Base-by-base conservation (phyloP, 139 green algal species). In the Deuterostichococcus epilithicus region DNA sequence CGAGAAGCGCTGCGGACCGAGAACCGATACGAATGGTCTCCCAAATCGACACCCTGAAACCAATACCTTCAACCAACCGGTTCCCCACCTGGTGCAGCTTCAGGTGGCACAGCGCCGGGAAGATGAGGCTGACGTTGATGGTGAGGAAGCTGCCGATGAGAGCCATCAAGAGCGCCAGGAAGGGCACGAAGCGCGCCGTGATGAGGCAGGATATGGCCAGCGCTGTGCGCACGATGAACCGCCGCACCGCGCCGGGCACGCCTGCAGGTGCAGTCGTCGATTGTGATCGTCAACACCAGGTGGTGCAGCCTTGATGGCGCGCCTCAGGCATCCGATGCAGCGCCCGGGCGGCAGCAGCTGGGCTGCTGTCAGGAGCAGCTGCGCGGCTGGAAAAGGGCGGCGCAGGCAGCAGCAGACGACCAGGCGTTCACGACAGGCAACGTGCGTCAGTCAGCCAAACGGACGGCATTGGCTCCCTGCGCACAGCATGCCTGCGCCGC, bases 71-170 rank as follows among this genome's bases (percentile, higher is more conserved):
- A 52, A 8, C 52, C 18, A 5, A n/a, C 3, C 52, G 28, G 10
- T 13, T n/a, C 20, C 13, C 28, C 28, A 63, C 52, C 52, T 63
- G 26, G 52, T 63, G 52, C 52, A 63, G 52, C 20, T 20, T 23
- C 52, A 13, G 3, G 52, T 63, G 52, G 18, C 52, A 63, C 13
- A 63, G 18, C 28, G 52, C 52, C 26, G 83, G 83, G 8, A 88
- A 82, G 25, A 88, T 85, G 58, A 88, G 47, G 52, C 72, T 82
- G 52, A 88, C 80, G 44, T 72, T 81, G 71, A 86, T 78, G 1
- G 83, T 88, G 25, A 88, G 79, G 32, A 88, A 78, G 8, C 73
- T 68, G 25, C 83, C 83, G 5, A 88, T 76, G 42, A 88, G 76
- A 0, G 79, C 76, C 83, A 88, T 88, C 3, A 88, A 47, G 18